Base-by-base conservation (phyloP, 192 early-diverging fungal genomes). In the Umbelopsis sp. region DNA sequence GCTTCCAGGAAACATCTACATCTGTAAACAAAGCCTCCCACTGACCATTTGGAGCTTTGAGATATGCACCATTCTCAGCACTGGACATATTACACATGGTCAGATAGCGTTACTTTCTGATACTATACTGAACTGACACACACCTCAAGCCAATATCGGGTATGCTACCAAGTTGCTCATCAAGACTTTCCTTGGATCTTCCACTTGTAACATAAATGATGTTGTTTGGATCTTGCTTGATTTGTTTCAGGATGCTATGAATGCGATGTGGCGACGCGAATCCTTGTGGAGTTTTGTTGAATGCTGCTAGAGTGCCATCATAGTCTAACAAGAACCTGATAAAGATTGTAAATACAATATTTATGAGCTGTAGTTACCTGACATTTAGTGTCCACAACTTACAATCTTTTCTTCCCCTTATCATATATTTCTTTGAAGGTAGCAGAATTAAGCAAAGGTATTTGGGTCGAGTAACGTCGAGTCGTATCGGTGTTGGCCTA, bases 21-120 rank as follows among this genome's bases (percentile, higher is more conserved):
- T 87, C 79, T 10, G 74, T 74, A 46, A 86, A 74, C 68, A 90
- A 73, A 7, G 79, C 74, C 58, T 92, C 86, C 91, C 91, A 92
- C n/a, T 74, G 70, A 21, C 82, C 82, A 75, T 84, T 83, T 12
- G 82, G 80, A 68, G 78, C 79, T 71, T 87, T 84, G 20, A 94
- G 66, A 68, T 87, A 94, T 66, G 88, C 88, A 13, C 92, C 92
- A 61, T 87, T 91, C 71, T 94, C 93, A 27, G 91, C 92, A 72
- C 90, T 90, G 50, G 35, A 53, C n/a, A 70, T 16, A 37, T 12
- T 67, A 51, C 64, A 37, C 11, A 61, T 41, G 10, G 10, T 13
- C 35, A 53, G 27, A 46, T 52, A 35, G 12, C 33, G 27, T 25
- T 13, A 35, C 0, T 35, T n/a, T 27, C 27, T 2, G 2, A 58